Evolutionary conservation across 2,329 filamentous ascomycete species (phyloP).

Genomic region (Gnomoniopsis sp.): DNA sequence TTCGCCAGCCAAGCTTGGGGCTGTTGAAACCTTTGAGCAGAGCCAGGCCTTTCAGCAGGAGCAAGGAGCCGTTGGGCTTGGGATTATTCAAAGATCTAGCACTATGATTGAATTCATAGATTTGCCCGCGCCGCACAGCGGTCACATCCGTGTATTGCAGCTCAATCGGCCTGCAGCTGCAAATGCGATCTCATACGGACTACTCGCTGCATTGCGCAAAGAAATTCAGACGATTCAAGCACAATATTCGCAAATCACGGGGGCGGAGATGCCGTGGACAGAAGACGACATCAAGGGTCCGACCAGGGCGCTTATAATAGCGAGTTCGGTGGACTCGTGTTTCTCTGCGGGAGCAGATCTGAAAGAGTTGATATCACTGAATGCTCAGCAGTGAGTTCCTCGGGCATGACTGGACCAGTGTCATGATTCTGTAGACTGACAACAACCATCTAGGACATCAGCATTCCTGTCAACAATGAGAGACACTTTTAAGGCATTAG

Average conservation of each 20-base stretch:
- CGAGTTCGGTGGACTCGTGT: slow-evolving; percentile 75
- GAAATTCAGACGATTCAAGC: slow-evolving; percentile 70
- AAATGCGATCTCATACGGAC: slow-evolving; percentile 82
- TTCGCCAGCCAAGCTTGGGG: slow-evolving; percentile 8
- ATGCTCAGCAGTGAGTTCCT: slow-evolving; percentile 67
- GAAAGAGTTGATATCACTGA: slow-evolving; percentile 79
- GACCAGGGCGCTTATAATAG: slow-evolving; percentile 79
- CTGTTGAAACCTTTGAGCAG: slow-evolving; percentile 9
- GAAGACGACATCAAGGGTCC: slow-evolving; percentile 46
- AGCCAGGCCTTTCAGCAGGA: not conserved
- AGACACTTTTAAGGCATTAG: slow-evolving; percentile 68
- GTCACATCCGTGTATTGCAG: slow-evolving; percentile 82
- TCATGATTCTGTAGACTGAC: not conserved
- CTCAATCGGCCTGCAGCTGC: slow-evolving; percentile 80
- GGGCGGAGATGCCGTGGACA: slow-evolving; percentile 46
- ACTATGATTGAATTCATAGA: slow-evolving; percentile 67
- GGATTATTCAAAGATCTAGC: not conserved
- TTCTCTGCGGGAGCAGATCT: slow-evolving; percentile 96
- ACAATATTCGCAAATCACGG: slow-evolving; percentile 53
- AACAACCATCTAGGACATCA: slow-evolving; percentile 56
- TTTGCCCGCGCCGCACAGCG: slow-evolving; percentile 73
- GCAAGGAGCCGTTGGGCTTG: not conserved
- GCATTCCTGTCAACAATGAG: slow-evolving; percentile 76
- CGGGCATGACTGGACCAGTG: not conserved
- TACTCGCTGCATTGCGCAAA: slow-evolving; percentile 68